phyloP scores from a whole-genome alignment of 345 rosid species.

The Linum tenue region DNA sequence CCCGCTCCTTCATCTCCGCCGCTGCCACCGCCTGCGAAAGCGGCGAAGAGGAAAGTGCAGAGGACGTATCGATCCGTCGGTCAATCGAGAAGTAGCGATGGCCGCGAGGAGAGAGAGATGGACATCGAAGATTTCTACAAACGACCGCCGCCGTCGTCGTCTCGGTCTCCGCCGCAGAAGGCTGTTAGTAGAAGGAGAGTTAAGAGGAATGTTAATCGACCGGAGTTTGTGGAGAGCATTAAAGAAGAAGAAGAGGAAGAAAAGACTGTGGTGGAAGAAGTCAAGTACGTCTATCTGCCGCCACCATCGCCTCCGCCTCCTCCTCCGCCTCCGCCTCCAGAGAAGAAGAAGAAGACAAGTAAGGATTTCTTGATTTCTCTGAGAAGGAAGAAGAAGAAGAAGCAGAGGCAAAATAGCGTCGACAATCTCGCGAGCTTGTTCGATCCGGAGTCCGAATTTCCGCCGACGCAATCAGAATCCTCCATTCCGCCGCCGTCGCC shows the following conservation, averaged over 20 bases:
- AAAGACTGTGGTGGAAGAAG: constrained; percentile 13
- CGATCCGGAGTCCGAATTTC: constrained; percentile 21
- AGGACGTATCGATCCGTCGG: constrained; percentile 23
- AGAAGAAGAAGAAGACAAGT: constrained; percentile 49
- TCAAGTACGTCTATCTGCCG: constrained; percentile 12
- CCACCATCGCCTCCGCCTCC: constrained; percentile 15
- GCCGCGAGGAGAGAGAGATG: neutral
- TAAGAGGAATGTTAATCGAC: neutral
- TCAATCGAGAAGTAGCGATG: neutral
- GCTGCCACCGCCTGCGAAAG: constrained; percentile 6
- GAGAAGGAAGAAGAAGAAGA: constrained; percentile 51
- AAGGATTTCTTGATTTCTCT: constrained; percentile 52
- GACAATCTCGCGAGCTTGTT: constrained; percentile 68
- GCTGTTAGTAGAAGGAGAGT: neutral
- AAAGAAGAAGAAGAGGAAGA: constrained; percentile 11
- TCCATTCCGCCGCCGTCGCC: constrained; percentile 19
- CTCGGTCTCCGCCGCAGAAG: neutral
- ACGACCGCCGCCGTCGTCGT: neutral
- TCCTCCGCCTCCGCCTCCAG: constrained; percentile 24
- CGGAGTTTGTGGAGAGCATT: neutral
- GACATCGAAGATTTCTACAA: neutral
- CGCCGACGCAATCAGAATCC: neutral
- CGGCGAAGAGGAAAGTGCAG: constrained; percentile 23
- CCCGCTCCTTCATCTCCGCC: constrained; percentile 4
- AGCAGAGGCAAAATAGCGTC: constrained; percentile 70